Base-by-base conservation (phyloP, 257 asterid genomes). In the Plantago major region DNA sequence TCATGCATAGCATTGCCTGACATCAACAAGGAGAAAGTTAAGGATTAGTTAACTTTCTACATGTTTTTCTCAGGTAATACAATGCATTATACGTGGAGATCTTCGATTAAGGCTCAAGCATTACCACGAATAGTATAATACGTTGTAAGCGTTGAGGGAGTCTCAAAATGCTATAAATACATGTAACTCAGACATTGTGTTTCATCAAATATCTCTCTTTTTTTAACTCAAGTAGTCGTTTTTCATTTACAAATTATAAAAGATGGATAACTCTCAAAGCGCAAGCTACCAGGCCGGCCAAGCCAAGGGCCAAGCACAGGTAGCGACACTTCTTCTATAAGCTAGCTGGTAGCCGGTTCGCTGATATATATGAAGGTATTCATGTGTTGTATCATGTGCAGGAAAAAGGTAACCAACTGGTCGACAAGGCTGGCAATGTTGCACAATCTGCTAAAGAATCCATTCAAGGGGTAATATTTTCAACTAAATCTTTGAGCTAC, bases 401-500 rank as follows among this genome's bases (percentile, higher is more conserved):
- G 79, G 79, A 79, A 63, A 82, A 72, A 40, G 19, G 69, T 11
- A 71, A 33, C 57, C 80, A 79, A 52, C 46, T 53, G 76, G 44
- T 74, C 46, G 81, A 79, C 54, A 79, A 64, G 10, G 64, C 70
- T 47, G 64, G 53, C 64, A 53, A 67, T 37, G 42, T 67, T 28
- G 79, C 85, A 17, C 69, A 79, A 62, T 68, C 82, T 37, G 76
- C 85, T 15, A 75, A 66, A 69, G 69, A 80, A 10, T 71, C 85
- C 0, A 37, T 69, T 1, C 77, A 70, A 10, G 60, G 76, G 78
- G 79, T 73, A 59, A n/a, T 28, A 58, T 10, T 50, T 18, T 19
- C 38, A 52, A 50, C 11, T 15, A n/a, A n/a, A n/a, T n/a, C n/a
- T n/a, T n/a, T n/a, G n/a, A n/a, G n/a, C n/a, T n/a, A n/a, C n/a